phyloP scores from a whole-genome alignment of 345 rosid species.

The Excoecaria cochinchinensis region DNA sequence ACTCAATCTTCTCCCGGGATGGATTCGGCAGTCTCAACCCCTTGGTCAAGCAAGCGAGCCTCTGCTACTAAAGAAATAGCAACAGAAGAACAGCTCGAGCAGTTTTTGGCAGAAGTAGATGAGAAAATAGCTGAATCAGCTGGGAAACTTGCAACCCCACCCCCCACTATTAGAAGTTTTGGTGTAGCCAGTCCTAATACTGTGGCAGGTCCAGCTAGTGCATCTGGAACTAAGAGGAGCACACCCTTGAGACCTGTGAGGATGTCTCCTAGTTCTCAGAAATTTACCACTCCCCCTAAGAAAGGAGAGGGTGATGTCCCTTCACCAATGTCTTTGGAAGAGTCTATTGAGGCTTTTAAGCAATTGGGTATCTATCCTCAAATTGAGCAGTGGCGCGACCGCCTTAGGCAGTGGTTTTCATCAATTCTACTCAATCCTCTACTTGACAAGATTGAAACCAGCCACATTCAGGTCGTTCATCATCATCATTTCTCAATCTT shows the following conservation, averaged over 20 bases:
- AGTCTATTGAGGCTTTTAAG: constrained; percentile 74
- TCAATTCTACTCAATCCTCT: constrained; percentile 73
- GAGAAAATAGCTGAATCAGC: constrained; percentile 74
- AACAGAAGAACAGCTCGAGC: constrained; percentile 89
- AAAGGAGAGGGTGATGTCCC: constrained; percentile 96
- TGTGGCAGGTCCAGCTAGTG: constrained; percentile 63
- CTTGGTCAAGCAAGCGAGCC: constrained; percentile 71
- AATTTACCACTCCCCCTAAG: constrained; percentile 90
- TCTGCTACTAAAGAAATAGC: constrained; percentile 58
- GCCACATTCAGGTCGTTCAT: constrained; percentile 73
- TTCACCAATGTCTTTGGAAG: constrained; percentile 86
- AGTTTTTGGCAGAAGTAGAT: constrained; percentile 76
- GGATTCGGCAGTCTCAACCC: constrained; percentile 60
- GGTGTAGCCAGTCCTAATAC: constrained; percentile 66
- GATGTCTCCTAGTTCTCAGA: constrained; percentile 98
- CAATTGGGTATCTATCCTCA: constrained; percentile 84
- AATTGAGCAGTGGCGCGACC: constrained; percentile 87
- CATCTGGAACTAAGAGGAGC: constrained; percentile 81
- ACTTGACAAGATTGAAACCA: constrained; percentile 72
- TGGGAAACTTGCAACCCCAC: constrained; percentile 70
- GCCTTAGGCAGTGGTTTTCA: constrained; percentile 94
- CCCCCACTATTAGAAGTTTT: constrained; percentile 64
- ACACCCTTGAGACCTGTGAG: constrained; percentile 89
- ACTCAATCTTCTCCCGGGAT: constrained; percentile 59
- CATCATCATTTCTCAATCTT: not conserved